Evolutionary conservation across 495 filamentous ascomycete species (phyloP).

Genomic region (Penicillium verhagenii): DNA sequence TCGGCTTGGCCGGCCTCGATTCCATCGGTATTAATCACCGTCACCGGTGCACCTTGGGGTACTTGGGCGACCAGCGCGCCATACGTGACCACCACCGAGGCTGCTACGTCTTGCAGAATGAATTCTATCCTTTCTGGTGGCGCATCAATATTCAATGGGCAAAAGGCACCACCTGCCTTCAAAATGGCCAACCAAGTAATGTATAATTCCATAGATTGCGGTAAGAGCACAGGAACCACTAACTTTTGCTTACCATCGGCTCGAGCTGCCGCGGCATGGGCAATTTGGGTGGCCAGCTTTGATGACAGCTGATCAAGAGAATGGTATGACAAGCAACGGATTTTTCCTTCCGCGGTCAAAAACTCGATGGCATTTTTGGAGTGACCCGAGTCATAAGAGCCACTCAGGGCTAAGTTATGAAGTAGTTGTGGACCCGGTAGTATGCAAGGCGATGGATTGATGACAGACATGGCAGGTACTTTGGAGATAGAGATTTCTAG

Average conservation of each 20-base stretch:
- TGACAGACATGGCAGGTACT: slow-evolving; percentile 51
- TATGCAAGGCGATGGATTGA: slow-evolving; percentile 55
- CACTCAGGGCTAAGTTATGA: slow-evolving; percentile 57
- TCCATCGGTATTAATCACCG: slow-evolving; percentile 33
- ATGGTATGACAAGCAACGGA: slow-evolving; percentile 52
- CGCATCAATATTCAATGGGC: slow-evolving; percentile 69
- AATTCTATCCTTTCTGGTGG: slow-evolving; percentile 71
- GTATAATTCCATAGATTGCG: slow-evolving; percentile 71
- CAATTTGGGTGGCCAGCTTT: slow-evolving; percentile 50
- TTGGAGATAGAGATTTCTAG: slow-evolving; percentile 12
- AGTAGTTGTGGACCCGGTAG: slow-evolving; percentile 62
- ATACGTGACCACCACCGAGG: slow-evolving; percentile 53
- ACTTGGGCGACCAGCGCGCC: slow-evolving; percentile 24
- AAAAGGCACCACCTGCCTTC: slow-evolving; percentile 77
- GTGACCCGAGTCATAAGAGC: slow-evolving; percentile 4
- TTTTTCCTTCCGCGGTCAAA: slow-evolving; percentile 42
- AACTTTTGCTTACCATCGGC: slow-evolving; percentile 2
- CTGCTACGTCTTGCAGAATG: slow-evolving; percentile 65
- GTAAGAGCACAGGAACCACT: slow-evolving; percentile 70
- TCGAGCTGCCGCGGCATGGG: slow-evolving; percentile 18
- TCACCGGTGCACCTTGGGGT: slow-evolving; percentile 12
- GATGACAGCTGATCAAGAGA: slow-evolving; percentile 58
- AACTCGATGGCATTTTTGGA: slow-evolving; percentile 58
- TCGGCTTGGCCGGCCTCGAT: slow-evolving; percentile 4
- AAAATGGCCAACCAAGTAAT: slow-evolving; percentile 68